A percentile compares a stretch with the other conserved stretches of the same genome.
These are phyloP conservation scores for Pelargonium myrrhifolium DNA, from an alignment of 441 rosid genomes.

Conservation along the genomic window DNA sequence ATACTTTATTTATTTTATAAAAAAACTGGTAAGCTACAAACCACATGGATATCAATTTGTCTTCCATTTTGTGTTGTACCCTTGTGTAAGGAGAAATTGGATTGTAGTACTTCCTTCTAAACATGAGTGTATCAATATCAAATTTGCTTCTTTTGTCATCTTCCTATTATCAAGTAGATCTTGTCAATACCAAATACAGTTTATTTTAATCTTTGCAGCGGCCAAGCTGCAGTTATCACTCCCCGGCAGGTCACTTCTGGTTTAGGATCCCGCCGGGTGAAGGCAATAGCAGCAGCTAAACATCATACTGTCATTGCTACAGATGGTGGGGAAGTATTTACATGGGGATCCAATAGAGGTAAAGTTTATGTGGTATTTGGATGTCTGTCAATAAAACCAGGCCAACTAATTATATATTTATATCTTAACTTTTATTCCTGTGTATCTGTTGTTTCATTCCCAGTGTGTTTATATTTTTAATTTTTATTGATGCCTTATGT, in stretches of 20 bases:
- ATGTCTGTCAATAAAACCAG: neutral
- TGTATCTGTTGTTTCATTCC: neutral
- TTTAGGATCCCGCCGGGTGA: conserved; percentile 75
- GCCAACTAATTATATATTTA: neutral
- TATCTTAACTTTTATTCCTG: neutral
- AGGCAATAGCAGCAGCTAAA: conserved; percentile 95
- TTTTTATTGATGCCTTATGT: no score
- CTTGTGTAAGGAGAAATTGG: neutral
- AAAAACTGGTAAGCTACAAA: neutral
- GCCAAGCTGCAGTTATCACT: conserved; percentile 99
- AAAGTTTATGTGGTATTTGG: conserved; percentile 14
- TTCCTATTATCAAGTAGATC: neutral
- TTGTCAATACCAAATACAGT: conserved; percentile 13
- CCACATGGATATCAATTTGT: neutral
- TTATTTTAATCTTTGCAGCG: conserved; percentile 49
- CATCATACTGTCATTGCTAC: conserved; percentile 95
- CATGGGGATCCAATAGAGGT: conserved; percentile 99
- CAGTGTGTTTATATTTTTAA: no score
- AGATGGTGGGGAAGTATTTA: conserved; percentile 82
- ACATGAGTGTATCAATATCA: neutral
- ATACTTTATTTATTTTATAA: no score
- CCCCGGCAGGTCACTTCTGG: conserved; percentile 91
- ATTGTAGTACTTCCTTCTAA: neutral
- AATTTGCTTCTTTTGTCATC: neutral
- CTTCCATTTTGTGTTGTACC: neutral